Base-by-base conservation (phyloP, 139 green algal genomes). In the Desmodesmus armatus region DNA sequence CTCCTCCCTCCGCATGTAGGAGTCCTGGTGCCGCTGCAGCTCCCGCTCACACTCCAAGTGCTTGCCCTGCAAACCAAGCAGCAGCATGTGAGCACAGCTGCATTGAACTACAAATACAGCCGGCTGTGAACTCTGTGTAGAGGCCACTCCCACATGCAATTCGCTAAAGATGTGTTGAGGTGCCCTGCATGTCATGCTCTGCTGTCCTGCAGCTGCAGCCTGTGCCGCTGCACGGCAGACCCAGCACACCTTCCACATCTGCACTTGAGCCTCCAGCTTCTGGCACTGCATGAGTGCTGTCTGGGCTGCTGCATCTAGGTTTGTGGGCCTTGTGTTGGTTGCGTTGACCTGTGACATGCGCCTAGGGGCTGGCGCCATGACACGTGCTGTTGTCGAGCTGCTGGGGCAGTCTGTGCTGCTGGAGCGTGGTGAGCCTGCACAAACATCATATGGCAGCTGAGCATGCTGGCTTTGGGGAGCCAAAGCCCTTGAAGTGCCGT, bases 1-100 rank as follows among this genome's bases (percentile, higher is more conserved):
- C 31, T 86, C 80, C 51, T 86, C 80, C 15, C 80, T 35, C 21
- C 69, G 51, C 49, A 86, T 86, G 80, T 86, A 86, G 3, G 80
- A 86, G 4, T 58, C 80, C 31, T 86, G 67, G 35, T 62, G 80
- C 41, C 80, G 67, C 27, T 86, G 51, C 43, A 86, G 41, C 51
- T 86, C 80, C 67, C 62, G 44, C 1, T 53, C 5, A 7, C 39
- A 39, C 2, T 86, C 69, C 15, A 49, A 69, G 60, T 80, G 69
- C 51, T 80, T 86, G 39, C 17, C 21, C 80, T 85, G 80, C 77
- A 83, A n/a, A n/a, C n/a, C n/a, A n/a, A 27, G 69, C 25, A 49
- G 58, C 39, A 21, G 21, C 40, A 60, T 82, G 37, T n/a, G 40
- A 44, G 2, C 27, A 58, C 21, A 55, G 41, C 23, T 58, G 39